A percentile compares a stretch with the other conserved stretches of the same genome.
Conservation (phyloP, 1,139 yeast species). For the Sugiyamaella grinbergsii region DNA sequence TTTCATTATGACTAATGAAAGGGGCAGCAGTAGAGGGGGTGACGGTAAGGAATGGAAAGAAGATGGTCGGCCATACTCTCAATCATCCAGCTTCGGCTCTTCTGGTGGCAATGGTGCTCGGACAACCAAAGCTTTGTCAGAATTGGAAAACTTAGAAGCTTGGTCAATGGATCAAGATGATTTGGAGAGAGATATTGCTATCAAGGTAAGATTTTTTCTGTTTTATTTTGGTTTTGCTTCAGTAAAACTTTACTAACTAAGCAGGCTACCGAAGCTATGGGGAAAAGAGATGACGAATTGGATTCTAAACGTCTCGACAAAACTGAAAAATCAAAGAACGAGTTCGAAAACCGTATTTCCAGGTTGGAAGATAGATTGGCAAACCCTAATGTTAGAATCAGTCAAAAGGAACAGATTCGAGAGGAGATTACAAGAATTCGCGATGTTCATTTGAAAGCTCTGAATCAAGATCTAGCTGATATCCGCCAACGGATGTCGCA, state of each 20-base stretch:
- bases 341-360: slow-evolving; percentile 49
- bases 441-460: slow-evolving; percentile 54
- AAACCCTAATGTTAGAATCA: slow-evolving; percentile 62
- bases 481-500: slow-evolving; percentile 57
- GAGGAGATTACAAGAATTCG: slow-evolving; percentile 59
- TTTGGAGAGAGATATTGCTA: slow-evolving; percentile 70
- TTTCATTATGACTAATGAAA: slow-evolving; percentile 1
- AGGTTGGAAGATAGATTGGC: slow-evolving; percentile 53
- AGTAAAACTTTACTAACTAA: slow-evolving; percentile 17
- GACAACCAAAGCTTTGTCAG: slow-evolving; percentile 12
- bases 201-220: slow-evolving; percentile 41
- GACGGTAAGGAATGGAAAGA: background rate
- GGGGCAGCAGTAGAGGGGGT: background rate
- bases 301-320: slow-evolving; percentile 75
- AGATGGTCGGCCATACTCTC: too few species aligned
- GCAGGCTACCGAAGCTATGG: slow-evolving; percentile 65
- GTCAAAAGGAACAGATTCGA: slow-evolving; percentile 58
- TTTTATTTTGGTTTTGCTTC: too few species aligned
- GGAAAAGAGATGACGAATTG: slow-evolving; percentile 64
- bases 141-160: slow-evolving; percentile 29
- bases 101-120: slow-evolving; percentile 2
- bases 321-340: slow-evolving; percentile 48
- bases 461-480: slow-evolving; percentile 64
- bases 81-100: background rate
- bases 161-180: slow-evolving; percentile 66